Percentiles rank a stretch among this genome's conserved stretches.
Evolutionary conservation across 805 yeast species (phyloP).

Genomic region (Kodamaea leandrae): DNA sequence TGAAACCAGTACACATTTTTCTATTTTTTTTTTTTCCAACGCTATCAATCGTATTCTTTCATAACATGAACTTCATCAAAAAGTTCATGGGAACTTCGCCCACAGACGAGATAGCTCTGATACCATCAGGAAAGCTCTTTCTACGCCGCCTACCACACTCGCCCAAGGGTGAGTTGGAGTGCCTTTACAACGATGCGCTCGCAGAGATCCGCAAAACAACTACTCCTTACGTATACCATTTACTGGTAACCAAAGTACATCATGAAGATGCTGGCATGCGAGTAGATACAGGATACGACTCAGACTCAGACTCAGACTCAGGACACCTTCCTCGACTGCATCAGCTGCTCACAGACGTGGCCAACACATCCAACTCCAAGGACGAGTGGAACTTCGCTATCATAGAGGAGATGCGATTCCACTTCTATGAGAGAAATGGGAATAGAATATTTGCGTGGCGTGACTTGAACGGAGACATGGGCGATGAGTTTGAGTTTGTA

Average conservation of each 20-base stretch:
- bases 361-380: conserved; percentile 24
- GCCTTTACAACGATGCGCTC: conserved; percentile 76
- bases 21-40: neutral
- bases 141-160: conserved; percentile 72
- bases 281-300: conserved; percentile 30
- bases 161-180: conserved; percentile 85
- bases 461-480: conserved; percentile 82
- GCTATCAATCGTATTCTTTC: neutral
- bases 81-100: conserved; percentile 57
- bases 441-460: conserved; percentile 69
- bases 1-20: neutral
- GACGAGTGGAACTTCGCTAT: conserved; percentile 76
- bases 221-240: conserved; percentile 62
- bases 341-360: conserved; percentile 26
- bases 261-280: conserved; percentile 52
- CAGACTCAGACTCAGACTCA: conserved; percentile 39
- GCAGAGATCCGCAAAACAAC: conserved; percentile 69
- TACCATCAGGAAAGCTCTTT: conserved; percentile 79
- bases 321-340: conserved; percentile 21
- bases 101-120: conserved; percentile 58
- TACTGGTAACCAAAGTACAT: conserved; percentile 65
- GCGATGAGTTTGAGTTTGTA: conserved; percentile 79
- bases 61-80: conserved; percentile 66
- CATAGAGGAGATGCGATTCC: conserved; percentile 56
- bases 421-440: conserved; percentile 53